phyloP scores from a whole-genome alignment of 1,139 yeast species.

The Meyerozyma athensensis region DNA sequence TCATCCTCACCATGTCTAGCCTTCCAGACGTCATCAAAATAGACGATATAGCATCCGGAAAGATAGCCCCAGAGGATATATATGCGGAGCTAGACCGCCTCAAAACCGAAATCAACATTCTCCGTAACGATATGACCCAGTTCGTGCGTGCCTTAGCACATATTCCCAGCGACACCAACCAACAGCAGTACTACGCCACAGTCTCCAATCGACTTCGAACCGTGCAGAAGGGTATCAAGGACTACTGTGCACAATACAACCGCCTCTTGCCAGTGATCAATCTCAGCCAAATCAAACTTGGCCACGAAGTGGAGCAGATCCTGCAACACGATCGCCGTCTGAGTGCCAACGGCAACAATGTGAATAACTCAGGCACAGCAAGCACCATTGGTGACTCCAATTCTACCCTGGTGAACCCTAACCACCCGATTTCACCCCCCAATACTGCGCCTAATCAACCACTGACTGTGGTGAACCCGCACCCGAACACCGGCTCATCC shows the following conservation, averaged over 20 bases:
- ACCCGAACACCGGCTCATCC: conserved; percentile 1
- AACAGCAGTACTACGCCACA: conserved; percentile 30
- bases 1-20: conserved; percentile 10
- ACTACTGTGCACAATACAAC: conserved; percentile 42
- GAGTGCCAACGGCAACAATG: background rate
- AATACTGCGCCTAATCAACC: background rate
- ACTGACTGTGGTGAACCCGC: background rate
- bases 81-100: conserved; percentile 39
- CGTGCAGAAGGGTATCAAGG: conserved; percentile 36
- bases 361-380: background rate
- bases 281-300: conserved; percentile 46
- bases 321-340: background rate
- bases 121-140: conserved; percentile 41
- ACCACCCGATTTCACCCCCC: conserved; percentile 1
- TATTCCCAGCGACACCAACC: conserved; percentile 31
- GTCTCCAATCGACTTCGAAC: conserved; percentile 20
- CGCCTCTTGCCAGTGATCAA: conserved; percentile 46
- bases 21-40: conserved; percentile 38
- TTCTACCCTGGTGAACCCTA: background rate
- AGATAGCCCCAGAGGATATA: conserved; percentile 33
- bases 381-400: background rate
- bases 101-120: conserved; percentile 39
- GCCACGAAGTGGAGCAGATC: conserved; percentile 40
- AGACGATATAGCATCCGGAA: conserved; percentile 45
- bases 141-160: conserved; percentile 38